Conservation (phyloP, 805 yeast genomes). For the Candida easanensis region DNA sequence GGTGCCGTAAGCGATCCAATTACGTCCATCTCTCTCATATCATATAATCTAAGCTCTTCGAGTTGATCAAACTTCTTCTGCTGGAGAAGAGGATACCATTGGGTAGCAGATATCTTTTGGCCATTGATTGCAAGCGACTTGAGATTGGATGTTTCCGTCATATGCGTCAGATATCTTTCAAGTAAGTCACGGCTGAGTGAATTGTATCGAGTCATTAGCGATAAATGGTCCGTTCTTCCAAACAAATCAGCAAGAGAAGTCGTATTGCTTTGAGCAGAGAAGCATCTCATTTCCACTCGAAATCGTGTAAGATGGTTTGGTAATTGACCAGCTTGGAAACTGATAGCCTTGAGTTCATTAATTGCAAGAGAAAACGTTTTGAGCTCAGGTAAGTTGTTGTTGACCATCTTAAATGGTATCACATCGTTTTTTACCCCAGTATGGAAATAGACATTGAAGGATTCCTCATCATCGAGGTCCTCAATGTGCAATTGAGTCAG, state of each 20-base stretch:
- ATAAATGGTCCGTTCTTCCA: not conserved
- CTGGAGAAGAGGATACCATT: not conserved
- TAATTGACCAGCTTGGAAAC: not conserved
- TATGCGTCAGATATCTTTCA: not conserved
- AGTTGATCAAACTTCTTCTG: not conserved
- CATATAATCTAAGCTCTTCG: not conserved
- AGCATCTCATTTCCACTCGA: conserved; percentile 7
- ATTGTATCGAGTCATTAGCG: conserved; percentile 3
- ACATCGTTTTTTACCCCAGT: too few species aligned
- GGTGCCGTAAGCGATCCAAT: not conserved
- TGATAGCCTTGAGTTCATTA: not conserved
- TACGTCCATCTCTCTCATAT: not conserved
- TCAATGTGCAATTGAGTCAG: not conserved
- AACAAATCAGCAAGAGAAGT: conserved; percentile 7
- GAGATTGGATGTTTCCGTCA: not conserved
- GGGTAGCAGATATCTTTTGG: not conserved
- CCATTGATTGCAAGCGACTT: not conserved
- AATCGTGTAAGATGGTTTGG: conserved; percentile 4
- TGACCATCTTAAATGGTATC: not conserved
- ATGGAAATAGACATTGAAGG: too few species aligned
- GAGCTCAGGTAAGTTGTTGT: conserved; percentile 9
- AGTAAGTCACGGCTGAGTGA: not conserved
- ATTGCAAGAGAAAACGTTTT: conserved; percentile 5
- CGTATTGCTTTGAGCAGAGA: conserved; percentile 2
- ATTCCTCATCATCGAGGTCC: not conserved